These are phyloP conservation scores for Aspergillus egyptiacus DNA, from an alignment of 495 filamentous ascomycete genomes.

Conservation along the genomic window DNA sequence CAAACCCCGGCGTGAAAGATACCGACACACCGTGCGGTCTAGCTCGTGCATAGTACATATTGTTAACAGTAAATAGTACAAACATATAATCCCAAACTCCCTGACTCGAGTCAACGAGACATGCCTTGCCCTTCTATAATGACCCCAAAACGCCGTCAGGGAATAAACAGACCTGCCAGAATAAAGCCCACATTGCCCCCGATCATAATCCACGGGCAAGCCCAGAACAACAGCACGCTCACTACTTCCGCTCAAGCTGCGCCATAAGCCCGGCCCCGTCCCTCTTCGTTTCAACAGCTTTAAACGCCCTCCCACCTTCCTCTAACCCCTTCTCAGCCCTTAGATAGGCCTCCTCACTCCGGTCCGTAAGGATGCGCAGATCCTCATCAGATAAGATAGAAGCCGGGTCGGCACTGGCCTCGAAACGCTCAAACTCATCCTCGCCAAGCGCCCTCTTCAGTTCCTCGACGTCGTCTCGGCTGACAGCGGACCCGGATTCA, in stretches of 20 bases:
- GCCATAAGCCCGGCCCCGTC: slow-evolving; percentile 31
- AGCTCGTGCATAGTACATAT: slow-evolving; percentile 21
- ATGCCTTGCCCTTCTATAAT: too few species aligned
- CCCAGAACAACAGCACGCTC: neutral
- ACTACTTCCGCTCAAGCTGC: slow-evolving; percentile 21
- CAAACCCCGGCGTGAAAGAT: neutral
- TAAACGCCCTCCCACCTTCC: slow-evolving; percentile 36
- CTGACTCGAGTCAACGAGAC: neutral
- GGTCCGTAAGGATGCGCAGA: slow-evolving; percentile 71
- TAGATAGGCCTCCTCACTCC: slow-evolving; percentile 79
- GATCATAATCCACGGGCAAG: neutral
- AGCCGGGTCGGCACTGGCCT: slow-evolving; percentile 44
- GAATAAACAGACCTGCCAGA: too few species aligned
- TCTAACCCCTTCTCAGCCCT: slow-evolving; percentile 67
- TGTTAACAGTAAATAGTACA: slow-evolving; percentile 1
- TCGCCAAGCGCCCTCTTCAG: slow-evolving; percentile 42
- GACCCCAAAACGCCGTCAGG: too few species aligned
- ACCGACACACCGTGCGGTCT: slow-evolving; percentile 5
- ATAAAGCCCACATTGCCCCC: too few species aligned
- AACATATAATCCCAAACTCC: neutral
- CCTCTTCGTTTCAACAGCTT: slow-evolving; percentile 39
- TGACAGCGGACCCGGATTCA: slow-evolving; percentile 24
- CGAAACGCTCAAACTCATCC: slow-evolving; percentile 53
- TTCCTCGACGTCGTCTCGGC: slow-evolving; percentile 38
- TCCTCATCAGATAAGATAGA: slow-evolving; percentile 71